Conservation (phyloP, 371 early-diverging fungal species). For the Apophysomyces ossiformis region DNA sequence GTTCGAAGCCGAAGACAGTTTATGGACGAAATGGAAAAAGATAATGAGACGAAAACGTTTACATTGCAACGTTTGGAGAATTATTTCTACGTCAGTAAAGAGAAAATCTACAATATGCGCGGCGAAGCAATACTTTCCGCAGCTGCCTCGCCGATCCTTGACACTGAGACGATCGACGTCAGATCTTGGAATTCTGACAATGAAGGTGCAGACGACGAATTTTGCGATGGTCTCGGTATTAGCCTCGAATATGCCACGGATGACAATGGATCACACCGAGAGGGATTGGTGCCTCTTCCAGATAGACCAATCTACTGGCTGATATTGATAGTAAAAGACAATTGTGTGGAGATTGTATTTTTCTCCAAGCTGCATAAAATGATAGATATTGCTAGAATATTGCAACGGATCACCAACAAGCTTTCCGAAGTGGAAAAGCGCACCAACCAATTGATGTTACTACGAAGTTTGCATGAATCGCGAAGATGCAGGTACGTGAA, state of each 20-base stretch:
- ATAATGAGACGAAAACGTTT: conserved; percentile 28
- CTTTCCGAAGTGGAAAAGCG: conserved; percentile 60
- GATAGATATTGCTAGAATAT: conserved; percentile 46
- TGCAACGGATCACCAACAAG: conserved; percentile 57
- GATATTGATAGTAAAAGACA: conserved; percentile 58
- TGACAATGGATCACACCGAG: background rate
- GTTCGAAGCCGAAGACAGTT: conserved; percentile 51
- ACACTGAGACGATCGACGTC: background rate
- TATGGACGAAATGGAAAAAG: conserved; percentile 60
- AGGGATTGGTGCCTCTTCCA: conserved; percentile 1
- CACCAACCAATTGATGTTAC: conserved; percentile 70
- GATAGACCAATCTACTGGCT: conserved; percentile 67
- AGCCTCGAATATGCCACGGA: conserved; percentile 19
- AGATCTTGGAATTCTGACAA: background rate
- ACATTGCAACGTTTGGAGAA: conserved; percentile 52
- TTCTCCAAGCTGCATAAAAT: conserved; percentile 65
- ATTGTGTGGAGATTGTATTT: conserved; percentile 65
- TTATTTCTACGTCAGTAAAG: conserved; percentile 65
- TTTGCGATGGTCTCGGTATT: conserved; percentile 48
- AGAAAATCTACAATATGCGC: conserved; percentile 37
- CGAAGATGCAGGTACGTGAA: conserved; percentile 66
- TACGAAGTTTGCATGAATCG: conserved; percentile 69
- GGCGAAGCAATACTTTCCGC: conserved; percentile 31
- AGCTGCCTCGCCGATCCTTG: conserved; percentile 20
- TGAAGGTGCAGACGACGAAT: conserved; percentile 23